phyloP scores from a whole-genome alignment of 2,329 filamentous ascomycete genomes.

The Teratosphaeria pseudoeucalypti region DNA sequence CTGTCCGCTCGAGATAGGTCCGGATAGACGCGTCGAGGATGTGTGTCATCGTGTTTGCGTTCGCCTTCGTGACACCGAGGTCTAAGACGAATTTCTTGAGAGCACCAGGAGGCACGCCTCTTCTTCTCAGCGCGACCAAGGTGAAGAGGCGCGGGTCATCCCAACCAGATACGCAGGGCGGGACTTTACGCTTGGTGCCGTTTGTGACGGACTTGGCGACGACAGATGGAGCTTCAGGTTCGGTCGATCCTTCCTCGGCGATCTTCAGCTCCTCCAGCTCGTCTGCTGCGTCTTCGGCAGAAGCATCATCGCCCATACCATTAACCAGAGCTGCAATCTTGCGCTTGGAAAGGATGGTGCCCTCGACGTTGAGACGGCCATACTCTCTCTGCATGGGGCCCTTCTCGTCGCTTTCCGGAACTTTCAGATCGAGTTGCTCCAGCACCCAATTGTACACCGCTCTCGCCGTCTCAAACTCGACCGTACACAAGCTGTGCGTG shows the following conservation, averaged over 20 bases:
- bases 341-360: constrained; percentile 80
- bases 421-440: constrained; percentile 68
- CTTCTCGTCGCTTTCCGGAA: constrained; percentile 45
- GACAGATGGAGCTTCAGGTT: constrained; percentile 15
- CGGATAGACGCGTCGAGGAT: constrained; percentile 82
- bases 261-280: constrained; percentile 31
- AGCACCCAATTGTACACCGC: constrained; percentile 89
- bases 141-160: constrained; percentile 88
- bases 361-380: constrained; percentile 65
- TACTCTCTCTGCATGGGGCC: constrained; percentile 84
- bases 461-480: constrained; percentile 76
- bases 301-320: constrained; percentile 36
- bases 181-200: constrained; percentile 23
- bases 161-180: constrained; percentile 65
- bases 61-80: constrained; percentile 76
- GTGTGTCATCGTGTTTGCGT: constrained; percentile 65
- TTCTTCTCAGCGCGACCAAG: constrained; percentile 68
- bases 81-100: constrained; percentile 86
- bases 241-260: constrained; percentile 31
- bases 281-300: constrained; percentile 17
- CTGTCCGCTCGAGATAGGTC: constrained; percentile 75
- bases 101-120: constrained; percentile 78
- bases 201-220: constrained; percentile 9
- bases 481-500: constrained; percentile 86
- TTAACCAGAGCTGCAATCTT: constrained; percentile 72